Evolutionary conservation across 371 early-diverging fungal genomes (phyloP), one percentile per base, ranked within the genome.

Genomic region (Rhizopus delemar): DNA sequence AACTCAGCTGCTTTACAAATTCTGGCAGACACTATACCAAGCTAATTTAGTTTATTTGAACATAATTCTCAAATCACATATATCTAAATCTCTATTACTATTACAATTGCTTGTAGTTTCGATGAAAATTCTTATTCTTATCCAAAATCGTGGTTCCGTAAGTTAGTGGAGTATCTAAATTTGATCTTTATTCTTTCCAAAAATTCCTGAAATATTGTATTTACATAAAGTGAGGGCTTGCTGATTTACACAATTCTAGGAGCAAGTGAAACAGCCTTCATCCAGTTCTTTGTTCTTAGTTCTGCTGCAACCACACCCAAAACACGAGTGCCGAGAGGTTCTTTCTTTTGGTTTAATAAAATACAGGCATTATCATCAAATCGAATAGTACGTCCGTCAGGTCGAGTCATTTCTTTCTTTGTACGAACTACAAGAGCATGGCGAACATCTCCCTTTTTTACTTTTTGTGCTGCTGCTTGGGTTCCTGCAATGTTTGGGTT

Each of bases 311-410:
- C 91, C 32, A 93, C 89, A 46, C 98, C 97, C 54, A 96, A 72
- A 22, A 98, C 89, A 67, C 98, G 86, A 60, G 93, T 97, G 35
- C 97, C 97, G 41, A 97, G 78, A 35, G 97, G 97, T 73, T 95
- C 94, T 63, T 90, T 90, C 70, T 91, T 88, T 78, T 90, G 92
- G 75, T 95, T 95, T 59, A 97, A 81, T 71, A 98, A 87, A 59
- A 98, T 93, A 61, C 91, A 92, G 35, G 99, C 99, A 69, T 98
- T 98, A 71, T 98, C 99, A 65, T 97, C 99, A 63, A 98, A 98
- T 34, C 89, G 84, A 53, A 97, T 87, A 52, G 90, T 92, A 46
- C 93, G 89, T 51, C 99, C 99, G 62, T 98, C 97, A 34, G 91
- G 89, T 46, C 99, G 87, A 41, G 87, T 71, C 65, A 90, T 90